A percentile compares a stretch with the other conserved stretches of the same genome.
Conservation (phyloP, 495 filamentous ascomycete genomes). For the Astrothelium macrocarpum region DNA sequence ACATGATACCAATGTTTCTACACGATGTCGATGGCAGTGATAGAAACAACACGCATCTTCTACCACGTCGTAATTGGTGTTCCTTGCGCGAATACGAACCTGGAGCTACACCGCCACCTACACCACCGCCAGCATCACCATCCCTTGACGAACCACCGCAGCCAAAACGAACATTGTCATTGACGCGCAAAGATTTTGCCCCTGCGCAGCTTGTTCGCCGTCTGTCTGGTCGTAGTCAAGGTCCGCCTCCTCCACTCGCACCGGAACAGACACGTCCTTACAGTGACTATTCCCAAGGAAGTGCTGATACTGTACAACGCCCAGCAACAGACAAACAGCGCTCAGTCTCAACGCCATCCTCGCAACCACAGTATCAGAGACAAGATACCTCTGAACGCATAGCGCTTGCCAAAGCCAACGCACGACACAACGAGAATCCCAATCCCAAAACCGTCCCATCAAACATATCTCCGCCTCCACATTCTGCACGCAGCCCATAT, state of each 20-base stretch:
- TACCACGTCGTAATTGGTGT: constrained; percentile 90
- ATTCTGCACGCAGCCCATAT: neutral
- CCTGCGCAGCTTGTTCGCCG: constrained; percentile 16
- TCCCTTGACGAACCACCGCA: constrained; percentile 21
- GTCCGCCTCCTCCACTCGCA: neutral
- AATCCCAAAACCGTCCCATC: constrained; percentile 15
- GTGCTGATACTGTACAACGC: neutral
- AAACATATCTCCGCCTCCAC: constrained; percentile 11
- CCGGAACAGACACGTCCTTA: neutral
- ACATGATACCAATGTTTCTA: constrained; percentile 87
- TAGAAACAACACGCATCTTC: constrained; percentile 82
- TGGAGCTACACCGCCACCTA: constrained; percentile 59
- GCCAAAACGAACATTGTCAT: neutral
- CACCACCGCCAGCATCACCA: constrained; percentile 36
- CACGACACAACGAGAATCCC: constrained; percentile 10
- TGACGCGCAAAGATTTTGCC: constrained; percentile 8
- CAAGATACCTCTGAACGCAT: neutral
- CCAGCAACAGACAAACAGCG: neutral
- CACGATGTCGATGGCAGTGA: constrained; percentile 80
- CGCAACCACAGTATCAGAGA: neutral
- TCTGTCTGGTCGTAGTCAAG: neutral
- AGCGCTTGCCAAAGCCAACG: neutral
- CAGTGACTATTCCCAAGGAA: neutral
- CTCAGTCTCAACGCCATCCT: neutral
- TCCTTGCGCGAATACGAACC: constrained; percentile 76